These are phyloP conservation scores for Alternaria arborescens DNA, from an alignment of 2,329 filamentous ascomycete species.

Conservation along the genomic window DNA sequence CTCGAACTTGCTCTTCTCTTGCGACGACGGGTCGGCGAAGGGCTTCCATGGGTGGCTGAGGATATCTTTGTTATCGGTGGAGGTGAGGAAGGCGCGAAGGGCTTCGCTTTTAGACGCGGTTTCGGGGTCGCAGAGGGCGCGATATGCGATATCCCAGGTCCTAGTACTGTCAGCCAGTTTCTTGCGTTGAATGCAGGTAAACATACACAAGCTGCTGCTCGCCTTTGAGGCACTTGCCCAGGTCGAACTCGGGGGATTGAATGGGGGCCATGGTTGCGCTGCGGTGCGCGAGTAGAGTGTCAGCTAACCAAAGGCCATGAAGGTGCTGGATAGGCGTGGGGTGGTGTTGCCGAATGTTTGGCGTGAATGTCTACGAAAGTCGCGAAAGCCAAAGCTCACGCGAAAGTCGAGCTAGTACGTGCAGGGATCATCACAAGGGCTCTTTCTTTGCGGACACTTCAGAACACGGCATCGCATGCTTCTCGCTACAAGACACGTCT, in stretches of 20 bases:
- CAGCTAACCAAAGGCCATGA: slow-evolving; percentile 48
- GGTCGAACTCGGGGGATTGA: slow-evolving; percentile 66
- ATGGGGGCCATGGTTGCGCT: slow-evolving; percentile 50
- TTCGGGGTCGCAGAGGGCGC: slow-evolving; percentile 63
- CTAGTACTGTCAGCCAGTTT: slow-evolving; percentile 58
- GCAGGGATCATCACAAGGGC: slow-evolving; percentile 19
- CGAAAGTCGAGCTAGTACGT: slow-evolving; percentile 23
- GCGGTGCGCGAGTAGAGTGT: slow-evolving; percentile 39
- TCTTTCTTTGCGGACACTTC: slow-evolving; percentile 3
- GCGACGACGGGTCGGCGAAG: slow-evolving; percentile 69
- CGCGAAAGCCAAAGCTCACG: slow-evolving; percentile 29
- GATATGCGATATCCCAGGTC: slow-evolving; percentile 66
- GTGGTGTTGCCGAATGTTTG: slow-evolving; percentile 33
- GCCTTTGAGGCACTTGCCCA: slow-evolving; percentile 85
- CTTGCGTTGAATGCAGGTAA: slow-evolving; percentile 17
- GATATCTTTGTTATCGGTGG: slow-evolving; percentile 72
- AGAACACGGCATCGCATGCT: background rate
- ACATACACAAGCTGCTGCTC: slow-evolving; percentile 81
- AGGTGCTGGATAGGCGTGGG: slow-evolving; percentile 25
- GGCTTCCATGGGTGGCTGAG: slow-evolving; percentile 74
- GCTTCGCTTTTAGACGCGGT: slow-evolving; percentile 44
- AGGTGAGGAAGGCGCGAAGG: slow-evolving; percentile 74
- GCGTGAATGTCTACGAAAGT: slow-evolving; percentile 27
- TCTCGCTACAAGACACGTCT: background rate
- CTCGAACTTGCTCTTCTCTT: slow-evolving; percentile 77